Percentiles rank a stretch among this genome's conserved stretches.
Conservation (phyloP, 495 filamentous ascomycete genomes). For the Daldinia grandis region DNA sequence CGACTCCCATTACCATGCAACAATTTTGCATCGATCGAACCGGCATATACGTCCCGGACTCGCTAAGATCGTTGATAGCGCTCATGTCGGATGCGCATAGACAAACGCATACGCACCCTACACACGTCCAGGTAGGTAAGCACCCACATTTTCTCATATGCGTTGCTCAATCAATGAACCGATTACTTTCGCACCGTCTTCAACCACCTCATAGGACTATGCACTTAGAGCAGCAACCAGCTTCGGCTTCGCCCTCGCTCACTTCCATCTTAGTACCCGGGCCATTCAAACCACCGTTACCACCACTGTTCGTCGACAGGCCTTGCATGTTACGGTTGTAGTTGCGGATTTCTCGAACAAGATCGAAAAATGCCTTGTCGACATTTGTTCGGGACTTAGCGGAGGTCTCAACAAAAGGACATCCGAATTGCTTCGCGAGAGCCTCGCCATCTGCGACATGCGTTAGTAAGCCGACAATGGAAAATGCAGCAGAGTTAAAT, state of each 20-base stretch:
- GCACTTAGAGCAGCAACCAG: conserved; percentile 87
- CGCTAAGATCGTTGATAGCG: conserved; percentile 33
- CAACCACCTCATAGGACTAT: conserved; percentile 80
- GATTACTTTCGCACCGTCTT: conserved; percentile 3
- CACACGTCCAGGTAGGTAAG: conserved; percentile 16
- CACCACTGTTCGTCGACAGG: conserved; percentile 71
- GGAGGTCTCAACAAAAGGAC: conserved; percentile 98
- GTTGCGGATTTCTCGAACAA: conserved; percentile 94
- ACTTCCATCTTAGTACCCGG: conserved; percentile 79
- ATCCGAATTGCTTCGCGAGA: conserved; percentile 85
- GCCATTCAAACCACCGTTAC: conserved; percentile 68
- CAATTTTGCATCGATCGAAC: conserved; percentile 37
- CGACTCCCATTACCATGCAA: conserved; percentile 42
- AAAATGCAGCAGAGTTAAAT: conserved; percentile 40
- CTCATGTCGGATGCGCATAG: conserved; percentile 28
- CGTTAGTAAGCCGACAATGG: background rate
- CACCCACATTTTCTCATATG: conserved; percentile 26
- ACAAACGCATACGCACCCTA: conserved; percentile 8
- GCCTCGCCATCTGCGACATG: conserved; percentile 79
- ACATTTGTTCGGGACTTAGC: conserved; percentile 98
- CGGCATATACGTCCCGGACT: conserved; percentile 34
- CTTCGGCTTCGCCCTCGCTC: conserved; percentile 71
- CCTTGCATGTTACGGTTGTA: conserved; percentile 98
- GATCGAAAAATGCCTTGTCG: conserved; percentile 97
- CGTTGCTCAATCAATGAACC: conserved; percentile 20